phyloP scores from a whole-genome alignment of 1,284 basidiomycete species.

The Heterobasidion parviporum region DNA sequence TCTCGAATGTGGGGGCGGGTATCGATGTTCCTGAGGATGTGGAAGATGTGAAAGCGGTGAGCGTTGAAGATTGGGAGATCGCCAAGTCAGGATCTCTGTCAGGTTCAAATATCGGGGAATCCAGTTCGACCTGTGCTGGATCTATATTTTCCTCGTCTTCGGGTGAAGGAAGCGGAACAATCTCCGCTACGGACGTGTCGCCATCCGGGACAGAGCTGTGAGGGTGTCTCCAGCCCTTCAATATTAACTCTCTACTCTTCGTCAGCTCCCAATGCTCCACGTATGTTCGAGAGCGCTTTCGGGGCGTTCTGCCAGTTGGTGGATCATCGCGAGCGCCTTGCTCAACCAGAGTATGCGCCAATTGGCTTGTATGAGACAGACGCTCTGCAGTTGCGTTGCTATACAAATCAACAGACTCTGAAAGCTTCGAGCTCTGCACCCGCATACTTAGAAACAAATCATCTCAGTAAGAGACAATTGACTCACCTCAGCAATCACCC shows the following conservation, averaged over 20 bases:
- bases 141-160: conserved; percentile 1
- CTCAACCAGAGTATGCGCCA: conserved; percentile 42
- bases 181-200: neutral
- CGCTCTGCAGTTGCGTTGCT: conserved; percentile 29
- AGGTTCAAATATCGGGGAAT: neutral
- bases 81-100: conserved; percentile 9
- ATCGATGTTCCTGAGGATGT: conserved; percentile 27
- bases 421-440: conserved; percentile 31
- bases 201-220: neutral
- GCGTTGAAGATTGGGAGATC: conserved; percentile 7
- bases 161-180: conserved; percentile 4
- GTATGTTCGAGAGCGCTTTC: conserved; percentile 62
- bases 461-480: neutral
- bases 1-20: conserved; percentile 13
- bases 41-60: conserved; percentile 7
- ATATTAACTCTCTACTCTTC: conserved; percentile 44
- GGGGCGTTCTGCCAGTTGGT: conserved; percentile 63
- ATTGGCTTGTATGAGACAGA: conserved; percentile 40
- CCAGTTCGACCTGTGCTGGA: neutral
- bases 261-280: conserved; percentile 65
- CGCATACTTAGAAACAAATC: neutral
- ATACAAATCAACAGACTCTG: conserved; percentile 31
- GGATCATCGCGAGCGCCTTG: conserved; percentile 55
- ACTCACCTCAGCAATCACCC: conserved; percentile 43
- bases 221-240: conserved; percentile 40